Conservation (phyloP, 2,329 filamentous ascomycete species). For the Phialophora macrospora region DNA sequence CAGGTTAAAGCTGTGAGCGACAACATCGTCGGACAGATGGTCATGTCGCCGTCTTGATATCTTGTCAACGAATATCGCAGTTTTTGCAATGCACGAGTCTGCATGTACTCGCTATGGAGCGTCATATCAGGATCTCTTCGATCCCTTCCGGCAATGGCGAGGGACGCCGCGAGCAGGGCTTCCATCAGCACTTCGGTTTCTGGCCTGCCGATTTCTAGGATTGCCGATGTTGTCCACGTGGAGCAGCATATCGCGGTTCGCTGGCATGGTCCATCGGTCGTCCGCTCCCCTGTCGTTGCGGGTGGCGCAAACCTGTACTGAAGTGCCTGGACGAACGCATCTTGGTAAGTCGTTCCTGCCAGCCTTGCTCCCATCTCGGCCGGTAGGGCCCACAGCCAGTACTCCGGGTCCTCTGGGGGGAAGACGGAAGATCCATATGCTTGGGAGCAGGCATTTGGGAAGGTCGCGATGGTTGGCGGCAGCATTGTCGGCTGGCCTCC, state of each 20-base stretch:
- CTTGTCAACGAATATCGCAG: conserved; percentile 23
- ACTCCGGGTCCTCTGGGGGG: conserved; percentile 18
- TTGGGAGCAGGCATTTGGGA: neutral
- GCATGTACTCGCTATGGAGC: conserved; percentile 26
- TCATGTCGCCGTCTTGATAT: conserved; percentile 25
- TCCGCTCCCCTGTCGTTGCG: conserved; percentile 11
- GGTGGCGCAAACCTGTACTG: conserved; percentile 19
- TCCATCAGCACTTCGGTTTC: conserved; percentile 31
- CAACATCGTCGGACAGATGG: conserved; percentile 25
- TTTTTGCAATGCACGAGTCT: conserved; percentile 30
- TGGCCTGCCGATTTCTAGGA: conserved; percentile 20
- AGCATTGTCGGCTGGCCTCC: conserved; percentile 1
- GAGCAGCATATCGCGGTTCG: conserved; percentile 26
- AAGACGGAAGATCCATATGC: conserved; percentile 1
- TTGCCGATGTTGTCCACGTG: conserved; percentile 23
- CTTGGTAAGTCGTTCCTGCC: conserved; percentile 19
- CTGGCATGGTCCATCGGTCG: conserved; percentile 14
- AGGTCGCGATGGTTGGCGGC: neutral
- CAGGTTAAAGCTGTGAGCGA: conserved; percentile 30
- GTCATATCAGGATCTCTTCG: conserved; percentile 21
- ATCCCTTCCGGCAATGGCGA: conserved; percentile 31
- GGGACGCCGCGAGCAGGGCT: conserved; percentile 25
- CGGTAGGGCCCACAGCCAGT: conserved; percentile 26
- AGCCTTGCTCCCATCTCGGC: conserved; percentile 25
- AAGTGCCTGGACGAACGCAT: conserved; percentile 14